A percentile compares a stretch with the other conserved stretches of the same genome.
These are phyloP conservation scores for Hirsutella minnesotensis DNA, from an alignment of 2,329 filamentous ascomycete genomes.

Conservation along the genomic window DNA sequence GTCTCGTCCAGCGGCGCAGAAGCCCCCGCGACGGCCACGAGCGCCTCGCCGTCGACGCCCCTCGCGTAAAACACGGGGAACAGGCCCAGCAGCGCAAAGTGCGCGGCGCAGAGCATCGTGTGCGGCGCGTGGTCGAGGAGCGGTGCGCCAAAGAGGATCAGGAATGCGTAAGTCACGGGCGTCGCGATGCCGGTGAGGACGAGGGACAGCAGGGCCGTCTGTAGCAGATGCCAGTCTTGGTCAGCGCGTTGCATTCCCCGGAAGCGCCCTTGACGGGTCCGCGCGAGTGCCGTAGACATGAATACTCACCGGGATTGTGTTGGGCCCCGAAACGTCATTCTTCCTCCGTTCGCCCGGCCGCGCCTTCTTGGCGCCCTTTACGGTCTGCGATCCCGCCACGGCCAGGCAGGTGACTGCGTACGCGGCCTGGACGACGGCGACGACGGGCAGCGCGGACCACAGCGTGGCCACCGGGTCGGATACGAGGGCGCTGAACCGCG, in stretches of 20 bases:
- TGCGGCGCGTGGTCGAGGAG: conserved; percentile 68
- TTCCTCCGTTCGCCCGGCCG: conserved; percentile 45
- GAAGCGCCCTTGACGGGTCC: no score
- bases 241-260: background rate
- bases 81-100: conserved; percentile 67
- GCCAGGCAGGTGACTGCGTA: conserved; percentile 56
- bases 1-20: conserved; percentile 69
- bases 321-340: conserved; percentile 28
- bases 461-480: conserved; percentile 57
- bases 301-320: conserved; percentile 35
- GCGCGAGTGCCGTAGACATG: no score
- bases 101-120: conserved; percentile 69
- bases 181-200: conserved; percentile 59
- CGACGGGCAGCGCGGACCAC: conserved; percentile 44
- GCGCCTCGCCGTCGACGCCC: conserved; percentile 60
- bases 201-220: conserved; percentile 35
- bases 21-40: conserved; percentile 57
- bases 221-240: background rate
- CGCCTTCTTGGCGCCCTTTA: conserved; percentile 32
- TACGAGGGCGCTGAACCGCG: conserved; percentile 56
- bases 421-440: conserved; percentile 50
- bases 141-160: conserved; percentile 87
- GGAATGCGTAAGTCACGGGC: conserved; percentile 45
- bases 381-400: conserved; percentile 36
- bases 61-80: conserved; percentile 79